phyloP scores from a whole-genome alignment of 2,329 filamentous ascomycete genomes.

The Thermothelomyces thermophilus region DNA sequence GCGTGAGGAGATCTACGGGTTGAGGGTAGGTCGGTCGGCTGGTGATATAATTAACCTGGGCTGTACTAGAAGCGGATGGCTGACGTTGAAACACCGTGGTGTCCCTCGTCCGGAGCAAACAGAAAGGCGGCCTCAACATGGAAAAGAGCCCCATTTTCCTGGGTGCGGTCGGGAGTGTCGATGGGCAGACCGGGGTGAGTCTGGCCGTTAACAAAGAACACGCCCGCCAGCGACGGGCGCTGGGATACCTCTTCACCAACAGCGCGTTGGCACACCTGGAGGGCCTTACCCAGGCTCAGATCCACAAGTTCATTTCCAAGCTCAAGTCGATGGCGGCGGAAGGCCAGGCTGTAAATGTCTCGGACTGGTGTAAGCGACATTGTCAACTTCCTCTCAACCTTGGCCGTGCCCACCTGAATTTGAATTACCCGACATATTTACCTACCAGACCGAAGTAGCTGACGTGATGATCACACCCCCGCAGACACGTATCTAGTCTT shows the following conservation, averaged over 20 bases:
- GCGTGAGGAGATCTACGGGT: constrained; percentile 1
- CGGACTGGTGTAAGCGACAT: background rate
- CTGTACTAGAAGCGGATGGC: too few species aligned
- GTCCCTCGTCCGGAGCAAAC: too few species aligned
- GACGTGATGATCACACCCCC: too few species aligned
- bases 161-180: background rate
- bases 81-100: too few species aligned
- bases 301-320: background rate
- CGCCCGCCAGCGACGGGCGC: constrained; percentile 2
- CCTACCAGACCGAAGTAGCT: too few species aligned
- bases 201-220: constrained; percentile 1
- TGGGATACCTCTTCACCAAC: constrained; percentile 1
- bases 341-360: background rate
- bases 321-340: background rate
- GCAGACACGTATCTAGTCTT: constrained; percentile 2
- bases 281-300: background rate
- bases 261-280: background rate
- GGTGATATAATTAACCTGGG: too few species aligned
- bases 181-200: constrained; percentile 3
- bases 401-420: too few species aligned
- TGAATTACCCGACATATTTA: too few species aligned
- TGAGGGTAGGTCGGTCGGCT: background rate
- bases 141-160: constrained; percentile 4
- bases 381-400: background rate
- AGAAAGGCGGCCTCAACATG: constrained; percentile 5